phyloP scores from a whole-genome alignment of 108 stramenopile species.

The Epithemia pelagica region DNA sequence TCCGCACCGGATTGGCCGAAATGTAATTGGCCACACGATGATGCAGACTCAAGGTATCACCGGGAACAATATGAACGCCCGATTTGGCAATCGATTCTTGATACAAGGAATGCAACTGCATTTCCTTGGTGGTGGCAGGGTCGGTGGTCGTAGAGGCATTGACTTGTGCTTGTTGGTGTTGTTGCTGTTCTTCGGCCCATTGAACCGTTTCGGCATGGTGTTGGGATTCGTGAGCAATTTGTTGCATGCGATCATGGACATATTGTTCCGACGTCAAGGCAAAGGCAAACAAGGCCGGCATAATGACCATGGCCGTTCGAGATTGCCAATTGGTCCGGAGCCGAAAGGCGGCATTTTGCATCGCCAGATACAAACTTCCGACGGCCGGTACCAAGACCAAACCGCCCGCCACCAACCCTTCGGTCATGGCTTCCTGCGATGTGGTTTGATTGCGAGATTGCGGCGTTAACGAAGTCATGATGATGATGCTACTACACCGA shows the following conservation, averaged over 20 bases:
- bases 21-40: slow-evolving; percentile 72
- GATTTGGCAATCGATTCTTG: slow-evolving; percentile 45
- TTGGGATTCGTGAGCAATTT: slow-evolving; percentile 62
- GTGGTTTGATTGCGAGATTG: slow-evolving; percentile 1
- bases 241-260: slow-evolving; percentile 55
- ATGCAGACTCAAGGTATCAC: slow-evolving; percentile 32
- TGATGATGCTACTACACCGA: no score
- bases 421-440: slow-evolving; percentile 6
- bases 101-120: slow-evolving; percentile 42
- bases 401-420: slow-evolving; percentile 7
- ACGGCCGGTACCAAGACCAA: slow-evolving; percentile 7
- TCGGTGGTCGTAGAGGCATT: neutral
- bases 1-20: slow-evolving; percentile 72
- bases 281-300: slow-evolving; percentile 79
- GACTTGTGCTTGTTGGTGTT: slow-evolving; percentile 10
- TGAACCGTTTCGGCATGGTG: slow-evolving; percentile 49
- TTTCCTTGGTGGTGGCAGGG: slow-evolving; percentile 17
- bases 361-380: neutral
- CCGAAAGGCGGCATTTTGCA: slow-evolving; percentile 4
- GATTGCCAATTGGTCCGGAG: slow-evolving; percentile 53
- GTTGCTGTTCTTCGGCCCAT: slow-evolving; percentile 57
- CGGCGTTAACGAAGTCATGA: slow-evolving; percentile 15
- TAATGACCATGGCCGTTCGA: slow-evolving; percentile 67
- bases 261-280: slow-evolving; percentile 51
- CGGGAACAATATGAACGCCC: slow-evolving; percentile 67